These are phyloP conservation scores for Russula sp. DNA, from an alignment of 768 basidiomycete genomes.

Conservation along the genomic window DNA sequence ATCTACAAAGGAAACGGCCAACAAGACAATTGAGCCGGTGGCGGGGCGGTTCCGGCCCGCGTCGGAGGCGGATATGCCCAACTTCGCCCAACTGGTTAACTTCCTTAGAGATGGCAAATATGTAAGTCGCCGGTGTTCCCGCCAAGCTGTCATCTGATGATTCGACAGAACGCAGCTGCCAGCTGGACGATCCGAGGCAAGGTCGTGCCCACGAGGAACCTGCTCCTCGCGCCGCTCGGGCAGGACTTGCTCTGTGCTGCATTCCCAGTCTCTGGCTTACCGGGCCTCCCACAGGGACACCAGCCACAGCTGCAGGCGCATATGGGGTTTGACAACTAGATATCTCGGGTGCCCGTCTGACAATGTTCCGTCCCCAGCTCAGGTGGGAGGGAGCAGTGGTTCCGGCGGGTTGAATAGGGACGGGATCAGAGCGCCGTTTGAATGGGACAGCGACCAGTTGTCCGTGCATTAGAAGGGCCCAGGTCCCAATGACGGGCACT, in stretches of 20 bases:
- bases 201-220: not conserved
- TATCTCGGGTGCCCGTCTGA: not conserved
- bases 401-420: not conserved
- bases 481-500: not conserved
- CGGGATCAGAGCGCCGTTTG: not conserved
- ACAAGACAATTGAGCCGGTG: not conserved
- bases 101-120: not conserved
- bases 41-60: not conserved
- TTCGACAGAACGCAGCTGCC: not conserved
- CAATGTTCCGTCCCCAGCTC: not conserved
- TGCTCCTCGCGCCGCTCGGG: conserved; percentile 8
- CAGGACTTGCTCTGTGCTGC: not conserved
- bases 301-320: not conserved
- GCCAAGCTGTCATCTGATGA: not conserved
- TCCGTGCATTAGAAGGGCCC: not conserved
- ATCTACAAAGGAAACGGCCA: not conserved
- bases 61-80: not conserved
- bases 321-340: not conserved
- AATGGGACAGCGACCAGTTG: not conserved
- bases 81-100: not conserved
- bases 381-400: not conserved
- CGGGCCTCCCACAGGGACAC: not conserved
- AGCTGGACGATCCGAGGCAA: not conserved
- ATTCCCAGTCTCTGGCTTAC: not conserved
- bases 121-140: not conserved